phyloP scores from a whole-genome alignment of 208 protist species.

The Angomonas desouzai region DNA sequence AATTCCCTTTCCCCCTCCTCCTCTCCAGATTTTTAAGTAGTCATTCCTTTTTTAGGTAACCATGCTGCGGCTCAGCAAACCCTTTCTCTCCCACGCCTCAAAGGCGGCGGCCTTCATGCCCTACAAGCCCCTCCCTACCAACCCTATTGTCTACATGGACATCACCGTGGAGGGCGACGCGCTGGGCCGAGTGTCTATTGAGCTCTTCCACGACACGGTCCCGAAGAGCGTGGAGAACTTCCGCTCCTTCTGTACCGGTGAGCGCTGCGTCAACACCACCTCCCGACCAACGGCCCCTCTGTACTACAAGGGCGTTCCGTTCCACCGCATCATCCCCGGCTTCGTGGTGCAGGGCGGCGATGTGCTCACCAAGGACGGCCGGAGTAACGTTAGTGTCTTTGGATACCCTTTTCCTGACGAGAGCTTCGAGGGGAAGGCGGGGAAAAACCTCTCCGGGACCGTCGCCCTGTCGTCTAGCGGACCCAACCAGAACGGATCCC shows the following conservation, averaged over 20 bases:
- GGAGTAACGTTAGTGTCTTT: constrained; percentile 92
- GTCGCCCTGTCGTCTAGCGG: constrained; percentile 85
- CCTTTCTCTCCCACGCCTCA: neutral
- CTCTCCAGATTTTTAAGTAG: neutral
- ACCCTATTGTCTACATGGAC: constrained; percentile 86
- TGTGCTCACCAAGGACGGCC: constrained; percentile 90
- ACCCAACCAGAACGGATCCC: constrained; percentile 88
- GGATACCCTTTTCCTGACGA: constrained; percentile 93
- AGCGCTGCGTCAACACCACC: constrained; percentile 42
- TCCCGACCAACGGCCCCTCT: constrained; percentile 41
- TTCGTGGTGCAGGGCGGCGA: constrained; percentile 97
- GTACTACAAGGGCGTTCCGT: constrained; percentile 91
- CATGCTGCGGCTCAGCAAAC: neutral
- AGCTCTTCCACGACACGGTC: constrained; percentile 90
- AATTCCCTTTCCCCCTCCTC: constrained; percentile 14
- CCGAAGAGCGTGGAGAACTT: constrained; percentile 95
- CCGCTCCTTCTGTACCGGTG: constrained; percentile 91
- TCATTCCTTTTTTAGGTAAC: constrained; percentile 14
- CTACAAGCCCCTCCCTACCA: constrained; percentile 43
- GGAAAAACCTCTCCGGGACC: constrained; percentile 76
- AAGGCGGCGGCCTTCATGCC: constrained; percentile 50
- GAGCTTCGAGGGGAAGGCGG: constrained; percentile 91
- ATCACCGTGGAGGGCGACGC: constrained; percentile 78
- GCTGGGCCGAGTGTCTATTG: constrained; percentile 80
- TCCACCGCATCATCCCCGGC: constrained; percentile 93